These are phyloP conservation scores for Diutina sp. DNA, from an alignment of 1,139 yeast species.

Conservation along the genomic window DNA sequence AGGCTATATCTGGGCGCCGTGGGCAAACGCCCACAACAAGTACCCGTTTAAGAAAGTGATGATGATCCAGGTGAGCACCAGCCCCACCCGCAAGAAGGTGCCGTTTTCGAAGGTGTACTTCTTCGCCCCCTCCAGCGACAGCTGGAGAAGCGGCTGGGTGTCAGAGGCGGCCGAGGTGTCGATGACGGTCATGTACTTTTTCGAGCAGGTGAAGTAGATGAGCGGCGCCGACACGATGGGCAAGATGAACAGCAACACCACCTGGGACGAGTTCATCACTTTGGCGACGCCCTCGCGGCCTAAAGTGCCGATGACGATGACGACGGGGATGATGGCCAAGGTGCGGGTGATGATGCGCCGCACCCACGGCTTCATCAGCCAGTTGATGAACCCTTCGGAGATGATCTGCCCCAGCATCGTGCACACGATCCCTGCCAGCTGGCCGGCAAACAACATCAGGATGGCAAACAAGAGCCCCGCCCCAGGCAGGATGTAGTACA, in stretches of 20 bases:
- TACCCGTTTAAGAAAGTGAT: constrained; percentile 67
- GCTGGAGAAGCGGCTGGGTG: constrained; percentile 5
- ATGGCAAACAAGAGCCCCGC: constrained; percentile 90
- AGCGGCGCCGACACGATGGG: constrained; percentile 88
- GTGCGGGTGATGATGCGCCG: constrained; percentile 75
- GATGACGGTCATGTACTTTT: constrained; percentile 62
- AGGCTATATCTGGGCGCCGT: neutral
- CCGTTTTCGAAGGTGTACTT: constrained; percentile 48
- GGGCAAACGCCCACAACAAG: constrained; percentile 26
- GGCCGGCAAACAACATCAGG: constrained; percentile 90
- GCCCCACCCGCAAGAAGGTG: constrained; percentile 33
- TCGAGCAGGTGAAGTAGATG: constrained; percentile 69
- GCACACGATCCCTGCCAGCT: constrained; percentile 96
- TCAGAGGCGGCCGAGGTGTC: constrained; percentile 21
- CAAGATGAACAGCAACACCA: constrained; percentile 66
- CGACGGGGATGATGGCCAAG: constrained; percentile 81
- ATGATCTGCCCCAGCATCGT: constrained; percentile 97
- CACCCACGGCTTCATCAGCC: constrained; percentile 80
- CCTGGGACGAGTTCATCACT: constrained; percentile 79
- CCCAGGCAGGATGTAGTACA: constrained; percentile 66
- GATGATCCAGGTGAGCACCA: constrained; percentile 54
- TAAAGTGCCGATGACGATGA: constrained; percentile 59
- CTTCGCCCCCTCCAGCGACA: neutral
- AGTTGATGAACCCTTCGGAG: constrained; percentile 79
- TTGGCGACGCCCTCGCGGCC: constrained; percentile 82